Evolutionary conservation across 345 rosid species (phyloP).

Genomic region (Aquilaria malaccensis): DNA sequence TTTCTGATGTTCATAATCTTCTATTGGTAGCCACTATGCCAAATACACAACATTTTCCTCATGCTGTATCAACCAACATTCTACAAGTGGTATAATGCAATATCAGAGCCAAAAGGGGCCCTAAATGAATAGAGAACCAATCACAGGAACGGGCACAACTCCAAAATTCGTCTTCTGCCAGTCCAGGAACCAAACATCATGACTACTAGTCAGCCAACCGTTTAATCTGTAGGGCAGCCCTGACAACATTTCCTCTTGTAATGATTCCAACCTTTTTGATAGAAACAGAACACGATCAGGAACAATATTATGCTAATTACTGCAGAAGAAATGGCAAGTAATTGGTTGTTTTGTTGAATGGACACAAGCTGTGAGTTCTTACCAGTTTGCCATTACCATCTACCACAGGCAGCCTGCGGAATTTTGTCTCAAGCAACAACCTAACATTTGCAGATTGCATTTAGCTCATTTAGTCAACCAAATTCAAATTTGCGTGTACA

Average conservation of each 20-base stretch:
- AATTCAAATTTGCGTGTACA: background rate
- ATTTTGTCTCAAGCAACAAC: slow-evolving; percentile 88
- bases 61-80: too few species aligned
- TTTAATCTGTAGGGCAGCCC: slow-evolving; percentile 67
- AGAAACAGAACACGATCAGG: slow-evolving; percentile 12
- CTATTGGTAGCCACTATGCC: too few species aligned
- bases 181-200: slow-evolving; percentile 14
- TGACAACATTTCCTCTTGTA: slow-evolving; percentile 69
- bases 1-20: too few species aligned
- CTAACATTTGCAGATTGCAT: slow-evolving; percentile 22
- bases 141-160: background rate
- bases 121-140: too few species aligned
- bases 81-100: too few species aligned
- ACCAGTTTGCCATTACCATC: slow-evolving; percentile 71
- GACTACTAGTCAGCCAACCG: slow-evolving; percentile 28
- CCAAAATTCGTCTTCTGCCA: background rate
- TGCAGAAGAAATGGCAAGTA: background rate
- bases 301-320: background rate
- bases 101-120: too few species aligned
- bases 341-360: background rate
- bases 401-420: slow-evolving; percentile 81
- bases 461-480: background rate
- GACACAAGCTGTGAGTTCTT: slow-evolving; percentile 18
- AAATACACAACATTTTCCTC: too few species aligned
- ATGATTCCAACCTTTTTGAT: slow-evolving; percentile 65